Evolutionary conservation across 768 basidiomycete genomes (phyloP).

Genomic region (Mycena vulgaris): DNA sequence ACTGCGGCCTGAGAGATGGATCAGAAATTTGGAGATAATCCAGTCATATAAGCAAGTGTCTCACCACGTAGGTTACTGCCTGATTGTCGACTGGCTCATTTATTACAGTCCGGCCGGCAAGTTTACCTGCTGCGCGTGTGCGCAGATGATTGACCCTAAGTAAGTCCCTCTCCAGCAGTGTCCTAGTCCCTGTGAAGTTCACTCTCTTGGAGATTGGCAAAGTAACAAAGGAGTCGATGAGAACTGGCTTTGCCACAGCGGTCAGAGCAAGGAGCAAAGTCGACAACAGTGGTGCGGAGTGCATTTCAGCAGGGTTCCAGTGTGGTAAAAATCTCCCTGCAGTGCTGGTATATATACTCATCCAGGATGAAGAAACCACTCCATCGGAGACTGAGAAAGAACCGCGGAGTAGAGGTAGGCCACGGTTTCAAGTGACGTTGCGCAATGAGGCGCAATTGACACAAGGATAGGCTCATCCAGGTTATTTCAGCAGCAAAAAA

Average conservation of each 20-base stretch:
- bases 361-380: no score
- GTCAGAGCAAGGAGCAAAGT: neutral
- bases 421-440: no score
- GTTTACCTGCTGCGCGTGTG: neutral
- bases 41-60: neutral
- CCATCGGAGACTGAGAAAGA: no score
- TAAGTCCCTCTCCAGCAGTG: conserved; percentile 2
- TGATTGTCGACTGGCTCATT: conserved; percentile 7
- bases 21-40: no score
- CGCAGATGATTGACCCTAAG: conserved; percentile 3
- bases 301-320: neutral
- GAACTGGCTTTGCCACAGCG: neutral
- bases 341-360: neutral
- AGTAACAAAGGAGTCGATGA: conserved; percentile 18
- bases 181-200: conserved; percentile 14
- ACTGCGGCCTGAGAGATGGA: neutral
- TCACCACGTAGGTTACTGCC: conserved; percentile 16
- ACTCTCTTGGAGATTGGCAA: conserved; percentile 11
- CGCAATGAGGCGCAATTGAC: no score
- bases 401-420: no score
- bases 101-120: neutral
- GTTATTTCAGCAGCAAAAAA: no score
- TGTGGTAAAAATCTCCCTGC: neutral
- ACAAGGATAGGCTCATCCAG: no score
- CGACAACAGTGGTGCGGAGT: neutral